phyloP scores from a whole-genome alignment of 2,329 filamentous ascomycete genomes.

The Diplodia sapinea region DNA sequence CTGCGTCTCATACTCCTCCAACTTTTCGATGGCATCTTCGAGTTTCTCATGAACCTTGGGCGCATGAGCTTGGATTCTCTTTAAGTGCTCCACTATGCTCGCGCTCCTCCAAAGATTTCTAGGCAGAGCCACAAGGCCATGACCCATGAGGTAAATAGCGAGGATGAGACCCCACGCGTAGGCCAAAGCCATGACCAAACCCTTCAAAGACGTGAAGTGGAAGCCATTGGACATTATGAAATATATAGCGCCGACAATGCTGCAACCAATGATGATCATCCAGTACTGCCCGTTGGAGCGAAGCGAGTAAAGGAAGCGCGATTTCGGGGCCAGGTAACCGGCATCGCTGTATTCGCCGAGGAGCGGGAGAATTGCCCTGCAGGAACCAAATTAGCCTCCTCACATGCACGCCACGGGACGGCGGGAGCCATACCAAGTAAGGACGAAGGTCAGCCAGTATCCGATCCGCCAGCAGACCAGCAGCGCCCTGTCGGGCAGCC shows the following conservation, averaged over 20 bases:
- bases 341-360: conserved; percentile 95
- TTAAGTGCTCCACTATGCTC: conserved; percentile 74
- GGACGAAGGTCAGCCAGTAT: conserved; percentile 94
- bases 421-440: conserved; percentile 75
- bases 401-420: background rate
- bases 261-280: conserved; percentile 74
- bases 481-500: conserved; percentile 78
- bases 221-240: conserved; percentile 80
- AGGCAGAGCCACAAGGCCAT: conserved; percentile 91
- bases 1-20: conserved; percentile 82
- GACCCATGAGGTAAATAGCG: conserved; percentile 97
- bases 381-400: background rate
- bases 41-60: conserved; percentile 85
- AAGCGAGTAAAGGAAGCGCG: conserved; percentile 81
- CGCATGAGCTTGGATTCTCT: conserved; percentile 76
- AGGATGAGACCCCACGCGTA: conserved; percentile 93
- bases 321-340: conserved; percentile 85
- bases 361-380: conserved; percentile 85
- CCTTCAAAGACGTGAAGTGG: conserved; percentile 75
- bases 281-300: conserved; percentile 89
- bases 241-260: conserved; percentile 77
- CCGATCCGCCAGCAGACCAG: conserved; percentile 92
- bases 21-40: conserved; percentile 77
- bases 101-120: conserved; percentile 79
- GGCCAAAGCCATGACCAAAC: conserved; percentile 86